A percentile compares a stretch with the other conserved stretches of the same genome.
phyloP scores from a whole-genome alignment of 2,329 filamentous ascomycete species.

The Beauveria varroae region DNA sequence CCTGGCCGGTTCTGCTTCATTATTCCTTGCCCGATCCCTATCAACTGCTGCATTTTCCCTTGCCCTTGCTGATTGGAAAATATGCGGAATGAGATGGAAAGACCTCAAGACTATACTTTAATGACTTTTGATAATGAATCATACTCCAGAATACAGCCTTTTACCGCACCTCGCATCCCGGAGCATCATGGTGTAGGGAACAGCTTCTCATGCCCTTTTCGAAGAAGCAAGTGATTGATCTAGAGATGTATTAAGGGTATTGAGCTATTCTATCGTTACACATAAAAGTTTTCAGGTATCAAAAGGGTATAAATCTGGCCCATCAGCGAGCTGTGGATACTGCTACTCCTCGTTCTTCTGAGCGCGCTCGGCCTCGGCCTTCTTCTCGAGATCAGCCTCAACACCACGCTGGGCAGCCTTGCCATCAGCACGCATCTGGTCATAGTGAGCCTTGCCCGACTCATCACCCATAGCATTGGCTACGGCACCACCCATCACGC shows the following conservation, averaged over 20 bases:
- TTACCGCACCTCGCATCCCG: too few relatives aligned
- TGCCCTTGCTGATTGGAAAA: slow-evolving; percentile 17
- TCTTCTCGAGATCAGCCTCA: slow-evolving; percentile 72
- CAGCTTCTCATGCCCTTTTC: background rate
- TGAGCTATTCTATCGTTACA: slow-evolving; percentile 1
- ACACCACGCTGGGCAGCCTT: slow-evolving; percentile 80
- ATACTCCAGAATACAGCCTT: background rate
- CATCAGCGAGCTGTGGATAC: background rate
- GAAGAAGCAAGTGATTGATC: background rate
- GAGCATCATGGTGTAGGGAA: background rate
- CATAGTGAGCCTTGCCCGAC: slow-evolving; percentile 54
- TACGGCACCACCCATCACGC: slow-evolving; percentile 62
- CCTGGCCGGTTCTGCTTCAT: slow-evolving; percentile 31
- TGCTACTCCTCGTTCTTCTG: slow-evolving; percentile 8
- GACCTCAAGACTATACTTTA: background rate
- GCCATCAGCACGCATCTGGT: slow-evolving; percentile 67
- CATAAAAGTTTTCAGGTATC: slow-evolving; percentile 9
- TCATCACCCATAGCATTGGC: slow-evolving; percentile 68
- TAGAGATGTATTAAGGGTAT: slow-evolving; percentile 6
- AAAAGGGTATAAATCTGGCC: background rate
- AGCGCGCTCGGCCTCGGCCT: slow-evolving; percentile 41
- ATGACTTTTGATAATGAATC: background rate
- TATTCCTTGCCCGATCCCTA: slow-evolving; percentile 29
- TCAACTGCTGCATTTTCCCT: slow-evolving; percentile 26
- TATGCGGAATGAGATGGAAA: background rate